Conservation (phyloP, 768 basidiomycete species). For the Fomitopsis pulvina region DNA sequence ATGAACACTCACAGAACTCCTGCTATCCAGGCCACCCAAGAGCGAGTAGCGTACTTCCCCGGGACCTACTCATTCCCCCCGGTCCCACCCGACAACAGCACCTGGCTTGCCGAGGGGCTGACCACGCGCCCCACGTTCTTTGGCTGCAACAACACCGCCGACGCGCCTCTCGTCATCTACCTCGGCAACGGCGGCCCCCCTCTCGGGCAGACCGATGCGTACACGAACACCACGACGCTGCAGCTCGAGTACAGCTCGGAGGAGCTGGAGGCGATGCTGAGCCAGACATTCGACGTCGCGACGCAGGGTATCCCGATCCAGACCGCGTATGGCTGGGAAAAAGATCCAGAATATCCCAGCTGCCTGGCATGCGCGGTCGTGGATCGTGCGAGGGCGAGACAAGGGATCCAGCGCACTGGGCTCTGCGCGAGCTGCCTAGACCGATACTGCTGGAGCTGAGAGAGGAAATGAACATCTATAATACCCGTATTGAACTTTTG, state of each 20-base stretch:
- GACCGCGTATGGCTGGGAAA: conserved; percentile 16
- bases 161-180: conserved; percentile 48
- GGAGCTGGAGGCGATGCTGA: conserved; percentile 37
- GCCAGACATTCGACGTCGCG: conserved; percentile 36
- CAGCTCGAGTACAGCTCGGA: conserved; percentile 31
- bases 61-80: conserved; percentile 44
- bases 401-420: conserved; percentile 14
- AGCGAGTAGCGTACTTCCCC: conserved; percentile 31
- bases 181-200: conserved; percentile 48
- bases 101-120: conserved; percentile 54
- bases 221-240: conserved; percentile 38
- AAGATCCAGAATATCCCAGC: conserved; percentile 47
- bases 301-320: conserved; percentile 35
- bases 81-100: conserved; percentile 43
- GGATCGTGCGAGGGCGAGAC: conserved; percentile 28
- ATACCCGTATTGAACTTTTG: no score
- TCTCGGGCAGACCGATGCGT: conserved; percentile 27
- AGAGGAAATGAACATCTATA: not conserved
- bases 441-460: conserved; percentile 26
- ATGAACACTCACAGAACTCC: conserved; percentile 40
- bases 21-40: conserved; percentile 39
- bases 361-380: conserved; percentile 68
- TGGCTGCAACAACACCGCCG: conserved; percentile 52
- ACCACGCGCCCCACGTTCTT: conserved; percentile 73
- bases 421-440: conserved; percentile 22